Base-by-base conservation (phyloP, 768 basidiomycete species). In the Clitopilus hobsonii region DNA sequence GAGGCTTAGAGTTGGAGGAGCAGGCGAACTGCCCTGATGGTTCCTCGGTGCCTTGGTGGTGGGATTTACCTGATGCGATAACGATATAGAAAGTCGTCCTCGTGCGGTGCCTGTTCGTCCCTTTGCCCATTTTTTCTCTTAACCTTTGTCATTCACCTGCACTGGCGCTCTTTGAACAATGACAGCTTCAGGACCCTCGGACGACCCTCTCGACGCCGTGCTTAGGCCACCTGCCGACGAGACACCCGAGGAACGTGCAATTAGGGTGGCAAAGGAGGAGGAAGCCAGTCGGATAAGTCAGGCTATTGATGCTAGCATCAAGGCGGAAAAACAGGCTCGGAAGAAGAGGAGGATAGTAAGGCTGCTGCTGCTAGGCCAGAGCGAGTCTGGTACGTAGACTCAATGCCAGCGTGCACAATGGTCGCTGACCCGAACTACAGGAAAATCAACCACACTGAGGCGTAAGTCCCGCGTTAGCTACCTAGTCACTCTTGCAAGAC, bases 401-500 rank as follows among this genome's bases (percentile, higher is more conserved):
- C n/a, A 45, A 10, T 45, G 41, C 41, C 41, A 45, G 41, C 41
- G 41, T 45, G 41, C 41, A 45, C 18, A 11, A 45, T 45, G 41
- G 11, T 45, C 18, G 4, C 41, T 45, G 41, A 45, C 41, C 41
- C 16, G 41, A 20, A 10, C 53, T 58, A 22, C 56, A 89, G 88
- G 88, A 57, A 91, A 90, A 73, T 89, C 87, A 0, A 91, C 89
- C 1, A 91, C 89, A 0, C 74, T 91, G 28, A 76, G 89, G 65
- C 90, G 88, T 90, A 70, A 71, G 87, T 83, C 38, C 22, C 23
- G 45, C 16, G 54, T 24, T n/a, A 24, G 52, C 18, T 36, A 14
- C 51, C n/a, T 30, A 24, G 53, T 20, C 36, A 8, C 24, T 5
- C 11, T 41, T 2, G n/a, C 28, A 41, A 56, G 59, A 23, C 63